Evolutionary conservation across 139 green algal genomes (phyloP), one percentile per base, ranked within the genome.

Genomic region (Picochlorum costavermella): DNA sequence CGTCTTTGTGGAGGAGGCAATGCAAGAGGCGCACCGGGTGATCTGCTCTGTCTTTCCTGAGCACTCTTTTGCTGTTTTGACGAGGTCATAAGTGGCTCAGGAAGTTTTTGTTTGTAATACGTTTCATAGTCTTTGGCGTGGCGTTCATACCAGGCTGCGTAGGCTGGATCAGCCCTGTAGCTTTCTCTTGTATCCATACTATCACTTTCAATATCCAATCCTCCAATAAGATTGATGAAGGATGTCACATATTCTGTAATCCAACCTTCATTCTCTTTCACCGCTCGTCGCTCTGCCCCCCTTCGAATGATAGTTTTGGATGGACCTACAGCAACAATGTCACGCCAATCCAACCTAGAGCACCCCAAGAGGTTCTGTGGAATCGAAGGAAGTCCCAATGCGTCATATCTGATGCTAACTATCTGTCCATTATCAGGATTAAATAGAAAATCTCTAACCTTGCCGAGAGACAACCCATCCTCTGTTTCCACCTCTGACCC

Each of bases 401-500:
- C 71, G 64, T 94, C 87, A 53, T 81, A 92, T 10, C 67, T 65
- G 40, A 94, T 67, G 40, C 63, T 66, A 30, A 44, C 31, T 28
- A 94, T 70, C 28, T 60, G 57, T 23, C 87, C 87, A 6, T 43
- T 79, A 65, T 94, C 86, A 1, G 86, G 87, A 53, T 65, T 76
- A 71, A 94, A 94, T 8, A 73, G 37, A 16, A 85, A 83, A 68
- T 91, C 87, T 29, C 85, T 77, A 9, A 90, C 80, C 70, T 85
- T 85, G 37, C 84, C 84, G 4, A 92, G 67, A 30, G 74, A 68
- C 11, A 68, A 53, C 6, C 79, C 81, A 23, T 62, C 64, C 13
- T 82, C 57, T 4, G 80, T 86, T 8, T 68, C 59, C 4, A 92
- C 80, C n/a, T 84, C 79, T 56, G 79, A 65, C 5, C 84, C 81